A percentile compares a stretch with the other conserved stretches of the same genome.
Evolutionary conservation across 257 asterid genomes (phyloP).

Genomic region (Solanum habrochaites): DNA sequence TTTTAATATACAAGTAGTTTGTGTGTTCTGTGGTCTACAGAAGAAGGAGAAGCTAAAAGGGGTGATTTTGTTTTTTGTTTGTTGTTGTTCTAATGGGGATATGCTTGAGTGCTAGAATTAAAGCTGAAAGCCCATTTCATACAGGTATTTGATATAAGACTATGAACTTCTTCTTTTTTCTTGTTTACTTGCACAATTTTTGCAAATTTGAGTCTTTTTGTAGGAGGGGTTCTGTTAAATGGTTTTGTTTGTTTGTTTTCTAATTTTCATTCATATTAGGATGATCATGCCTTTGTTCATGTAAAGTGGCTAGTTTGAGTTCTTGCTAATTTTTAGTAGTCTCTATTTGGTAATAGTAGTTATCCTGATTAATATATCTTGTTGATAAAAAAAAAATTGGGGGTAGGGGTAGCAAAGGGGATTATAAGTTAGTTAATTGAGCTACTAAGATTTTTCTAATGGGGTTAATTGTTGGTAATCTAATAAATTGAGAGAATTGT

Average conservation of each 20-base stretch:
- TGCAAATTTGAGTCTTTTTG: not conserved
- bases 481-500: not conserved
- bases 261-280: not conserved
- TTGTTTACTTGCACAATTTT: not conserved
- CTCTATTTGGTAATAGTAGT: not conserved
- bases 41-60: not conserved
- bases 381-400: not conserved
- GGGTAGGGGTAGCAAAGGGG: not conserved
- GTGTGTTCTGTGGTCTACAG: slow-evolving; percentile 1
- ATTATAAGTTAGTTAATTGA: not conserved
- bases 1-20: not conserved
- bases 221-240: not conserved
- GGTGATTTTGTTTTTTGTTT: not conserved
- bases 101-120: slow-evolving; percentile 27
- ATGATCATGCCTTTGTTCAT: not conserved
- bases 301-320: not conserved
- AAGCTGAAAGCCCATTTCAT: slow-evolving; percentile 26
- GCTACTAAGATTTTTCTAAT: not conserved
- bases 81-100: slow-evolving; percentile 14
- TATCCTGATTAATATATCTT: not conserved
- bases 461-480: not conserved
- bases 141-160: not conserved
- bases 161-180: not conserved
- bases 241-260: not conserved
- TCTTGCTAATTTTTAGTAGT: not conserved